phyloP scores from a whole-genome alignment of 805 yeast species.

The Saturnispora kantuleensis region DNA sequence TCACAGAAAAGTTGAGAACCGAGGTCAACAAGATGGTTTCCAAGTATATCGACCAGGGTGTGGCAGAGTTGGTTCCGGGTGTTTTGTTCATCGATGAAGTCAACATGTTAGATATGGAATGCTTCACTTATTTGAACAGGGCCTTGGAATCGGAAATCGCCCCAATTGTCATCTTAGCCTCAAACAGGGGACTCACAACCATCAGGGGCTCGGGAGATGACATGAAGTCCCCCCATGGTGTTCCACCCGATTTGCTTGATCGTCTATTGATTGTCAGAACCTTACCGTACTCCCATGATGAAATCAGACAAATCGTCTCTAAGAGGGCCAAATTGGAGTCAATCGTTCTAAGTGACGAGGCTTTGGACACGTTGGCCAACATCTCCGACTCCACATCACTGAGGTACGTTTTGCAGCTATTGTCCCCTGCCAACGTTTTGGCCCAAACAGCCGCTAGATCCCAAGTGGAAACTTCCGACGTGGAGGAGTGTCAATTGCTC shows the following conservation, averaged over 20 bases:
- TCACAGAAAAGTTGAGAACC: constrained; percentile 87
- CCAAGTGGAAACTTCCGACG: constrained; percentile 57
- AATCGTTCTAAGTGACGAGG: constrained; percentile 72
- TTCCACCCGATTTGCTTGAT: constrained; percentile 90
- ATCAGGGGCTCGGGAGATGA: constrained; percentile 83
- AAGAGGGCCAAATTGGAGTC: constrained; percentile 94
- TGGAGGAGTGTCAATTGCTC: constrained; percentile 77
- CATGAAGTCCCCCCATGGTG: constrained; percentile 87
- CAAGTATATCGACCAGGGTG: constrained; percentile 98
- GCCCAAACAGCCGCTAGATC: constrained; percentile 68
- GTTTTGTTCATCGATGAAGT: constrained; percentile 97
- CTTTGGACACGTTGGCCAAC: constrained; percentile 77
- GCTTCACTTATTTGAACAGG: constrained; percentile 89
- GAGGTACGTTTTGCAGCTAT: constrained; percentile 85
- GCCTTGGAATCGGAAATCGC: constrained; percentile 95
- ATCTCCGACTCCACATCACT: constrained; percentile 85
- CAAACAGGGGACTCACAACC: constrained; percentile 89
- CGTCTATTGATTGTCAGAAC: constrained; percentile 91
- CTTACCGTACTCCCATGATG: constrained; percentile 63
- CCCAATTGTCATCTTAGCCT: constrained; percentile 96
- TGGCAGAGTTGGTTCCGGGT: constrained; percentile 96
- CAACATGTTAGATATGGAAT: constrained; percentile 95
- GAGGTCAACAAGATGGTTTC: constrained; percentile 95
- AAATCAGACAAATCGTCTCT: constrained; percentile 73
- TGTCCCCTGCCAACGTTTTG: constrained; percentile 81